Evolutionary conservation across 1,139 yeast genomes (phyloP).

Genomic region (Sugiyamaella novakii): DNA sequence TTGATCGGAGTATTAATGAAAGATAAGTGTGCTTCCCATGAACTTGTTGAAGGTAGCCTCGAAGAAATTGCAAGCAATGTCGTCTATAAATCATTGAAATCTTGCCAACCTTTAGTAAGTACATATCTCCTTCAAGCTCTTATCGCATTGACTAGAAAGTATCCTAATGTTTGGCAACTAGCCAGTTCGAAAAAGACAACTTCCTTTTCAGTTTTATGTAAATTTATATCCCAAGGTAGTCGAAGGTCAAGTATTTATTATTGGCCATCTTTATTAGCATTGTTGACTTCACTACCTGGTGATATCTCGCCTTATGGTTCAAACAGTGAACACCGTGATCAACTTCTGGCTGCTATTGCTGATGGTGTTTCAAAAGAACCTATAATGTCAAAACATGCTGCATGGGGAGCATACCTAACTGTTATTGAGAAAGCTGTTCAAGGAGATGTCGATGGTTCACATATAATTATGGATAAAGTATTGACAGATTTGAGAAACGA

Average conservation of each 20-base stretch:
- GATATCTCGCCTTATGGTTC: conserved; percentile 28
- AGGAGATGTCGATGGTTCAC: background rate
- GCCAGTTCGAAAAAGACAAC: conserved; percentile 30
- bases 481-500: conserved; percentile 20
- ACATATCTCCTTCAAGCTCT: conserved; percentile 37
- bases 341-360: conserved; percentile 30
- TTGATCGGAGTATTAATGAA: conserved; percentile 27
- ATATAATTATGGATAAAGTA: conserved; percentile 14
- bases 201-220: conserved; percentile 23
- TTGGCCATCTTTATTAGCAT: conserved; percentile 37
- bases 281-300: conserved; percentile 30
- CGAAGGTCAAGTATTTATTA: conserved; percentile 34
- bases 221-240: conserved; percentile 29
- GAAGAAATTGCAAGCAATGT: conserved; percentile 34
- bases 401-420: conserved; percentile 35
- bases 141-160: conserved; percentile 32
- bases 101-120: conserved; percentile 34
- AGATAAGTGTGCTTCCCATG: conserved; percentile 18
- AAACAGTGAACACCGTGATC: background rate
- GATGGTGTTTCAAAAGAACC: conserved; percentile 36
- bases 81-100: conserved; percentile 36
- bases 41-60: conserved; percentile 30
- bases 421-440: conserved; percentile 27
- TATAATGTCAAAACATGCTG: conserved; percentile 25
- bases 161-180: conserved; percentile 35